Base-by-base conservation (phyloP, 2,329 filamentous ascomycete genomes). In the Pleurostoma richardsiae region DNA sequence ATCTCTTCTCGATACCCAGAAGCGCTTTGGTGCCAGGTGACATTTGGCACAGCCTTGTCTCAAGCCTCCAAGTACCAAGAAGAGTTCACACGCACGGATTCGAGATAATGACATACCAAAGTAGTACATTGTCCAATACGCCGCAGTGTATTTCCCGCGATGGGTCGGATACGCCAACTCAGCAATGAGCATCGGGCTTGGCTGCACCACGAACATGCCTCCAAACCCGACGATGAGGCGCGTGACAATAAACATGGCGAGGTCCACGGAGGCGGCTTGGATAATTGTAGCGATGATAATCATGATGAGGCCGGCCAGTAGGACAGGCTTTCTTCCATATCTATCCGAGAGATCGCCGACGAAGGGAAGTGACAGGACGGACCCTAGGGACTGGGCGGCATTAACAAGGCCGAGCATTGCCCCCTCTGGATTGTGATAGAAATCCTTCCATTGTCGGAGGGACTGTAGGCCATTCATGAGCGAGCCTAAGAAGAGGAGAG, bases 381-480 rank as follows among this genome's bases (percentile, higher is more conserved):
- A 56, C 28, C 62, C 62, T 29, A 63, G 53, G 10, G 58, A 54
- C 33, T 60, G 57, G 30, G 56, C 55, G 8, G 57, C 58, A 45
- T 62, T 65, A 39, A 65, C 55, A 29, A 62, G 47, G 5, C 64
- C 63, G 1, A 68, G 54, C 30, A 53, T 52, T 4, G 57, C 56
- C 28, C 62, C 63, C 6, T 48, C 47, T 3, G 63, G 64, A 30
- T 59, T 42, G 6, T 55, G 54, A 46, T 67, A 66, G 45, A 60
- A 64, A 10, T 52, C 49, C 39, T 58, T 56, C 66, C 64, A 69
- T 42, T 59, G 54, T 4, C 49, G 49, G 1, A 72, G 56, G 6
- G 65, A 61, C 53, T 72, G 69, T 4, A 73, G 59, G 7, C 66
- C 64, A 48, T 69, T 69, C 62, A 69, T 66, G 43, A 66, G 48